Conservation (phyloP, 768 basidiomycete genomes). For the Symmetrospora coprosmae region DNA sequence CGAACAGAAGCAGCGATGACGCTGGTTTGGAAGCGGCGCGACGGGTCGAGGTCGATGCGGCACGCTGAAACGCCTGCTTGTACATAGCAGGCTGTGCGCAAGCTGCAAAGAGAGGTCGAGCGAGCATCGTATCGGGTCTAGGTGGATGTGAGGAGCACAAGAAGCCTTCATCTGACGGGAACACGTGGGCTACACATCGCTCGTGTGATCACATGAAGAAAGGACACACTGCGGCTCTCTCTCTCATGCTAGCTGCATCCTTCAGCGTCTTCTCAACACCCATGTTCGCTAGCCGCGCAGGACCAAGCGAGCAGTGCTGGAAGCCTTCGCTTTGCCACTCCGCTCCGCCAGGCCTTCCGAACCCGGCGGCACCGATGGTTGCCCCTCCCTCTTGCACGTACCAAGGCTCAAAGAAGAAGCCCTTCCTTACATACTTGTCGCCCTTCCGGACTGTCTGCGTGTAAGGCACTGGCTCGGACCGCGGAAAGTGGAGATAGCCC, state of each 20-base stretch:
- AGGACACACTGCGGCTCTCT: neutral
- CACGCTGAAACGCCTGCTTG: no score
- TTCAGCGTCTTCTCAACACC: neutral
- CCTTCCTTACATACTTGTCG: neutral
- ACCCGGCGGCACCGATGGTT: neutral
- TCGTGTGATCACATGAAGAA: no score
- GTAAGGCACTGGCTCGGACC: neutral
- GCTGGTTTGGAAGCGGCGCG: no score
- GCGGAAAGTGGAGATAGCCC: neutral
- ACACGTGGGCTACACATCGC: no score
- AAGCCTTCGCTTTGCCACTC: neutral
- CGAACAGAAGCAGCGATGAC: neutral
- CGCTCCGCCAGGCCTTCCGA: neutral
- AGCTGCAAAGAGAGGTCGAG: no score
- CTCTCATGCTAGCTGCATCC: neutral
- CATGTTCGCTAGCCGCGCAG: neutral
- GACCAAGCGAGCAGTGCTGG: neutral
- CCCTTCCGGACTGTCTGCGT: neutral
- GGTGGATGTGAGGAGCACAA: no score
- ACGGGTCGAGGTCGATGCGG: no score
- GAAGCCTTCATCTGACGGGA: no score
- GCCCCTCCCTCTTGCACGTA: neutral
- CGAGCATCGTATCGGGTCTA: no score
- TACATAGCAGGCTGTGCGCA: no score
- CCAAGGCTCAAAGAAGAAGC: slow-evolving; percentile 16